Evolutionary conservation across 495 filamentous ascomycete species (phyloP), one percentile per base, ranked within the genome.

Genomic region (Lindgomyces ingoldianus): DNA sequence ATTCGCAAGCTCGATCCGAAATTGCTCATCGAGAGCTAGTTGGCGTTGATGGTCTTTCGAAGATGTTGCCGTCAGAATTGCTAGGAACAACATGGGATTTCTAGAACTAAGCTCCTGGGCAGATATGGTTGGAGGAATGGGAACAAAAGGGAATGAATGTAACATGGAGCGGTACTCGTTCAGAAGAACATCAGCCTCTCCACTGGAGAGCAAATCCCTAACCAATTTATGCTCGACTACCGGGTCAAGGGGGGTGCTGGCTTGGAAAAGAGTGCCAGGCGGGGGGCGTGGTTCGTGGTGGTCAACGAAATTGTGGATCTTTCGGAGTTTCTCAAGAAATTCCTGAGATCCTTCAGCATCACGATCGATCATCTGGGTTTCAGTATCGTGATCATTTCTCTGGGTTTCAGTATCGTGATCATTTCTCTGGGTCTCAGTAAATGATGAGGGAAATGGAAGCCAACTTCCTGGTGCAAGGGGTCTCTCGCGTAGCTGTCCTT

Each of bases 11-110:
- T 68, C 58, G 3, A 30, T 62, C 10, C 65, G 65, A 41, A 51
- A 68, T 1, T 22, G 16, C 21, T 52, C 27, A 19, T 68, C 65
- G 26, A 68, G 59, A 10, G n/a, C 2, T 22, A 51, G 41, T 36
- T 52, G 51, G 6, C 24, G 65, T 26, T 58, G 24, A 25, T 58
- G 58, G 12, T 68, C 56, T 41, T 59, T 48, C 58, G 51, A 68
- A 10, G 65, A 68, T 0, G 58, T 53, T 4, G 54, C 53, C 1
- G 65, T 68, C 1, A 68, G 6, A 1, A 68, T 59, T 14, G 65
- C 65, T 2, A 68, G 51, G 12, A 68, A 54, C 18, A 68, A 46
- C 58, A 68, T 62, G 3, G 65, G 59, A 21, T 68, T 63, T 3
- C 21, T 53, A 1, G 9, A 22, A 18, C 24, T 46, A 22, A 68